phyloP scores from a whole-genome alignment of 345 rosid species.

The Populus deltoides region DNA sequence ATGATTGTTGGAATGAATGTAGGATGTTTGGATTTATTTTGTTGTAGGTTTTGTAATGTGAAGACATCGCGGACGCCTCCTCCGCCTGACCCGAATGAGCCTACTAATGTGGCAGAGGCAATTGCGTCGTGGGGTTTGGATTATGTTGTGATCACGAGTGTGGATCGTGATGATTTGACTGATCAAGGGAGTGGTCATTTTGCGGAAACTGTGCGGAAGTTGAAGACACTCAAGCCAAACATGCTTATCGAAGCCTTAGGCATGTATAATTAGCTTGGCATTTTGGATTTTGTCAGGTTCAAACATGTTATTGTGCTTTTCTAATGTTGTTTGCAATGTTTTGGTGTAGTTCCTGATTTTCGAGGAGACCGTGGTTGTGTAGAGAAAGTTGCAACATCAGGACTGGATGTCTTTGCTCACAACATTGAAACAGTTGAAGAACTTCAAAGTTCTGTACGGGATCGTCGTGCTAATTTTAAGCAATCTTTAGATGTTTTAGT shows the following conservation, averaged over 20 bases:
- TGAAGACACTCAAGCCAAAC: constrained; percentile 78
- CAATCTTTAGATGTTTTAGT: constrained; percentile 87
- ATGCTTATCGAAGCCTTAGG: constrained; percentile 95
- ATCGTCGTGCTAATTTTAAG: constrained; percentile 91
- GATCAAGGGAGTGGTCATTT: constrained; percentile 91
- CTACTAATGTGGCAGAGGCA: constrained; percentile 87
- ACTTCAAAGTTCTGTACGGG: constrained; percentile 83
- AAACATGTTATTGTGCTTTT: not conserved
- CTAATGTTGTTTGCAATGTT: not conserved
- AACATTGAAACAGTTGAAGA: constrained; percentile 97
- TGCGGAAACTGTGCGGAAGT: constrained; percentile 67
- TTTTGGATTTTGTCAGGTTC: not conserved
- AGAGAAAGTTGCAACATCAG: constrained; percentile 82
- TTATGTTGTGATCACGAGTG: constrained; percentile 89
- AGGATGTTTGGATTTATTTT: not conserved
- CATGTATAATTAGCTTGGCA: constrained; percentile 21
- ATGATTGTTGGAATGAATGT: not conserved
- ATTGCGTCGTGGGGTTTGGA: constrained; percentile 97
- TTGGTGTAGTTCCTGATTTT: constrained; percentile 84
- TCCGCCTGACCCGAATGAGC: constrained; percentile 88
- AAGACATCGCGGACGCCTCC: constrained; percentile 95
- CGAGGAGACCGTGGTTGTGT: constrained; percentile 76
- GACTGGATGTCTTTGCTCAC: constrained; percentile 90
- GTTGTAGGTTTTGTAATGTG: constrained; percentile 78
- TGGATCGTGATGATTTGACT: constrained; percentile 80